Evolutionary conservation across 2,329 filamentous ascomycete genomes (phyloP).

Genomic region (Cladosporium sp.): DNA sequence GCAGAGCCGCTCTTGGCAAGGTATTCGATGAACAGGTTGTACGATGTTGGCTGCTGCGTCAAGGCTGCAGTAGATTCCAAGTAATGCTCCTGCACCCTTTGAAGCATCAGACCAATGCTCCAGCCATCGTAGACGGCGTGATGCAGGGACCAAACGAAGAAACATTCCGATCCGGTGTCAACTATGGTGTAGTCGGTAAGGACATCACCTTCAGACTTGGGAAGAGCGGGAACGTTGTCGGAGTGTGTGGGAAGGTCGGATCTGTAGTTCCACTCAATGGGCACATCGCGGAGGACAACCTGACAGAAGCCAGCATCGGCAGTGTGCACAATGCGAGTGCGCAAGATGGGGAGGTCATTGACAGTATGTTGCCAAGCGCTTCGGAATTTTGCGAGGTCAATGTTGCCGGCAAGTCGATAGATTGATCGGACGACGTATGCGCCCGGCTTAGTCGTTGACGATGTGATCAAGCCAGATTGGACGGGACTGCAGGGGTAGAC

Average conservation of each 20-base stretch:
- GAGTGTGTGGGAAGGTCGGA: background rate
- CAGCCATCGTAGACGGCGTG: conserved; percentile 9
- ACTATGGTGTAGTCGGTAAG: conserved; percentile 8
- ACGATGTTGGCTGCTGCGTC: background rate
- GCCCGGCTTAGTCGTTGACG: conserved; percentile 12
- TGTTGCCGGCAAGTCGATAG: conserved; percentile 15
- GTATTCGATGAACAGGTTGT: conserved; percentile 10
- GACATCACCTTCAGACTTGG: conserved; percentile 2
- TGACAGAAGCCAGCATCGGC: conserved; percentile 35
- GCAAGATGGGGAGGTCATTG: conserved; percentile 32
- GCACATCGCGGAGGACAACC: conserved; percentile 24
- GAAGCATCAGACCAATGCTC: conserved; percentile 8
- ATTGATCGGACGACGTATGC: conserved; percentile 7
- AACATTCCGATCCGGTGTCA: conserved; percentile 2
- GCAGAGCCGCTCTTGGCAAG: background rate
- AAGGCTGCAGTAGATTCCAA: background rate
- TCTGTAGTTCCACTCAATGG: background rate
- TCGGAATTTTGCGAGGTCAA: conserved; percentile 31
- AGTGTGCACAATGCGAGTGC: conserved; percentile 38
- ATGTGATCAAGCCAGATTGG: conserved; percentile 39
- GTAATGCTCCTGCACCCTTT: conserved; percentile 6
- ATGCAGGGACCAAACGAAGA: conserved; percentile 9
- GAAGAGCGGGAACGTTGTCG: conserved; percentile 3
- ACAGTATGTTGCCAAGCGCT: conserved; percentile 35
- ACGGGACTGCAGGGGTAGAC: conserved; percentile 40